A percentile compares a stretch with the other conserved stretches of the same genome.
These are phyloP conservation scores for Senna siamea DNA, from an alignment of 306 rosid species.

Conservation along the genomic window DNA sequence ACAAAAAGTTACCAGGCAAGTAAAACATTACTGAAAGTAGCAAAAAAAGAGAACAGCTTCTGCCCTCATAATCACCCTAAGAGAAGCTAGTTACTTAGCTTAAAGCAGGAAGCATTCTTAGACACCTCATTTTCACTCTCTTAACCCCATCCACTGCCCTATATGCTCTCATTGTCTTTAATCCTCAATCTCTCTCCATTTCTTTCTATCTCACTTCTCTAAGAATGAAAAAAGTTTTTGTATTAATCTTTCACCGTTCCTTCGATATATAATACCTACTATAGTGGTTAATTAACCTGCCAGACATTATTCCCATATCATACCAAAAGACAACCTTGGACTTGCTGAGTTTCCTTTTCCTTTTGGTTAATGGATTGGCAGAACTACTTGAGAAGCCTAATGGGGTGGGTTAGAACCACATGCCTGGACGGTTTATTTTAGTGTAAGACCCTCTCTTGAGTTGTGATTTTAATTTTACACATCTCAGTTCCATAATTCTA, in stretches of 20 bases:
- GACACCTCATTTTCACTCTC: slow-evolving; percentile 28
- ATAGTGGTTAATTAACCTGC: slow-evolving; percentile 18
- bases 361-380: not conserved
- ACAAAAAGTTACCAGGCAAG: not conserved
- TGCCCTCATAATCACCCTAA: slow-evolving; percentile 21
- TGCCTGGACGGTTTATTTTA: slow-evolving; percentile 13
- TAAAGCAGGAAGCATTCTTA: slow-evolving; percentile 30
- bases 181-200: slow-evolving; percentile 11
- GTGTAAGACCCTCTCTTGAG: slow-evolving; percentile 15
- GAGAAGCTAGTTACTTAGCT: slow-evolving; percentile 20
- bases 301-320: slow-evolving; percentile 14
- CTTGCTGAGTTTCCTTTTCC: not conserved
- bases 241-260: slow-evolving; percentile 15
- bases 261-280: not conserved
- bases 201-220: slow-evolving; percentile 1
- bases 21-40: not conserved
- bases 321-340: not conserved
- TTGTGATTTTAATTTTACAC: slow-evolving; percentile 9
- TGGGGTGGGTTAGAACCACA: slow-evolving; percentile 3
- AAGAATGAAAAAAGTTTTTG: slow-evolving; percentile 3
- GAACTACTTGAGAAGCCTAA: not conserved
- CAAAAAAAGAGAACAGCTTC: slow-evolving; percentile 5
- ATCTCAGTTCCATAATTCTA: slow-evolving; percentile 1
- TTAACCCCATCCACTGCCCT: slow-evolving; percentile 14
- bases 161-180: slow-evolving; percentile 21